Evolutionary conservation across 495 filamentous ascomycete species (phyloP), one percentile per base, ranked within the genome.

Genomic region (Talaromyces proteolyticus): DNA sequence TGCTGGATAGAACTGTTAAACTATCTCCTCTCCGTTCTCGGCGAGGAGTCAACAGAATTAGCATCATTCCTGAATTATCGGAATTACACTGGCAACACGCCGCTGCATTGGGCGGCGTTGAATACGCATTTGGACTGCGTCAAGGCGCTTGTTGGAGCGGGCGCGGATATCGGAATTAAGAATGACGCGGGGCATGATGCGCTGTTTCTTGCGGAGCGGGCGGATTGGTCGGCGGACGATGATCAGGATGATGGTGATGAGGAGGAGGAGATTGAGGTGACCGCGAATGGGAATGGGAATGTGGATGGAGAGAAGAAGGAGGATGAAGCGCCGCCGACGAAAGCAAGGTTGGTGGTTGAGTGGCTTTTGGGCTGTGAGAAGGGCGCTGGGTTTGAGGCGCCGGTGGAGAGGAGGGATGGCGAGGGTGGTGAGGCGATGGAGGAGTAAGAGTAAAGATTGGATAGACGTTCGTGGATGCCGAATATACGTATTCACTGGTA

Each of bases 21-120:
- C 50, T 55, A 66, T 49, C 60, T 82, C 47, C 68, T 83, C 52
- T n/a, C n/a, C n/a, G n/a, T n/a, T n/a, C n/a, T n/a, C n/a, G n/a
- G n/a, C n/a, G n/a, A n/a, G n/a, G n/a, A n/a, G n/a, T 57, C 56
- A 47, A 47, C 39, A 51, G 29, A 51, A 20, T 12, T n/a, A n/a
- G 11, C 41, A 18, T 44, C 58, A 5, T 75, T 85, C 26, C 51
- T 95, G 10, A 85, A 93, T 67, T 76, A 64, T 67, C 77, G 60
- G 18, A 96, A 97, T 54, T 63, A 78, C 50, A 81, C 84, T 21
- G 91, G 89, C 22, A 96, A 96, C 69, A 96, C 92, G 10, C 75
- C 89, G 1, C 67, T 97, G 47, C 91, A 96, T 70, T 96, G 89
- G 89, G 92, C 91, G 0, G 84, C 89, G 1, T 70, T 95, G 50